Evolutionary conservation across 2,329 filamentous ascomycete species (phyloP).

Genomic region (Aspergillus awamori): DNA sequence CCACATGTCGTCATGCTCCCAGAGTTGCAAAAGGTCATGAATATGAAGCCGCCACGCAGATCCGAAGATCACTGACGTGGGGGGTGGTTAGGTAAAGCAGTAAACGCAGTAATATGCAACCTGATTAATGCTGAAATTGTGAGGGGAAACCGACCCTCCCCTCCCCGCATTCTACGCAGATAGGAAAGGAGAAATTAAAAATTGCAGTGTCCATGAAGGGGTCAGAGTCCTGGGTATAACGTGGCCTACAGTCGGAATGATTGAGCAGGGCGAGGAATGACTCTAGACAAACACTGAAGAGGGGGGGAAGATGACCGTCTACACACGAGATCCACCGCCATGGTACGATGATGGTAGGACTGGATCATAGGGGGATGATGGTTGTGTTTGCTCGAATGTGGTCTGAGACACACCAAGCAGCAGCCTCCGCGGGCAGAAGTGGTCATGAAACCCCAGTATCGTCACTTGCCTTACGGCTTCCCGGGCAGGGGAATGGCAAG

Average conservation of each 20-base stretch:
- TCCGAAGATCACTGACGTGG: slow-evolving; percentile 35
- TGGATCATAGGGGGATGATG: background rate
- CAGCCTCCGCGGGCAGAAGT: background rate
- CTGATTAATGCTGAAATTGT: slow-evolving; percentile 1
- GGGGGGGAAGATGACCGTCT: background rate
- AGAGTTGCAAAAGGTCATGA: slow-evolving; percentile 11
- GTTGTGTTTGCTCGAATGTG: background rate
- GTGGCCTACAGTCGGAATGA: background rate
- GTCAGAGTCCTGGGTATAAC: too few relatives aligned
- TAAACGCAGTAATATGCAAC: background rate
- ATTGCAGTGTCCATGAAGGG: background rate
- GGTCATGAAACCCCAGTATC: slow-evolving; percentile 6
- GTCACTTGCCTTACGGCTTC: background rate
- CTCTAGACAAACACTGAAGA: background rate
- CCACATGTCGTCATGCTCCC: slow-evolving; percentile 19
- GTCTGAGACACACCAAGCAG: slow-evolving; percentile 5
- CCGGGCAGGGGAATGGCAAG: slow-evolving; percentile 1
- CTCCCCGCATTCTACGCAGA: slow-evolving; percentile 6
- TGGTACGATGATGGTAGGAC: slow-evolving; percentile 3
- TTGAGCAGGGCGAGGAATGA: background rate
- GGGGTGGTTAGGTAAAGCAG: slow-evolving; percentile 11
- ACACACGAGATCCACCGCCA: background rate
- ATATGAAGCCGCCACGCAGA: slow-evolving; percentile 22
- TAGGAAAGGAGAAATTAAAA: background rate
- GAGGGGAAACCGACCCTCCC: background rate